Percentiles rank a stretch among this genome's conserved stretches.
Conservation (phyloP, 2,329 filamentous ascomycete genomes). For the Pseudopyrenochaeta lycopersici region DNA sequence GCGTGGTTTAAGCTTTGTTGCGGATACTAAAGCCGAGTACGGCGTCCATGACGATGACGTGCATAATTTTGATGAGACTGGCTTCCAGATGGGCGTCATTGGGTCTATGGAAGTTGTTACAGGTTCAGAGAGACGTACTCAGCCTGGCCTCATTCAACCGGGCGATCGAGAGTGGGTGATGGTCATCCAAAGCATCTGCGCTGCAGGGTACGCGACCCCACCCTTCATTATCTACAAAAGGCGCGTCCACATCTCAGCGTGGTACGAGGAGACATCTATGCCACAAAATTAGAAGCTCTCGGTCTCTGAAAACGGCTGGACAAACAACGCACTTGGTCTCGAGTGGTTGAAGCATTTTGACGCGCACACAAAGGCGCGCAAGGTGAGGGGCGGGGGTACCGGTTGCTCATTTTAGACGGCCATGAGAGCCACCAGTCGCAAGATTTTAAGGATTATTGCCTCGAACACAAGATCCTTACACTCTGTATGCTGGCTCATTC, state of each 20-base stretch:
- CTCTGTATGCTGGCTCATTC: constrained; percentile 10
- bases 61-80: constrained; percentile 28
- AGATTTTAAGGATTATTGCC: constrained; percentile 21
- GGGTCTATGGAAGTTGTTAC: constrained; percentile 15
- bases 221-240: constrained; percentile 24
- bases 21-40: constrained; percentile 12
- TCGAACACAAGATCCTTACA: constrained; percentile 15
- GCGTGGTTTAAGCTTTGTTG: constrained; percentile 20
- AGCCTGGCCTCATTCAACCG: constrained; percentile 11
- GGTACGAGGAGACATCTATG: constrained; percentile 27
- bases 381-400: constrained; percentile 11
- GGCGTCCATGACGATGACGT: constrained; percentile 9
- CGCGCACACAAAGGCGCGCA: constrained; percentile 6
- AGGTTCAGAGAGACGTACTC: constrained; percentile 4
- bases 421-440: constrained; percentile 15
- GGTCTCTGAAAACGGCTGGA: constrained; percentile 22
- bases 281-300: constrained; percentile 17
- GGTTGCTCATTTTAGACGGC: constrained; percentile 22
- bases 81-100: constrained; percentile 26
- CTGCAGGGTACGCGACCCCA: constrained; percentile 5
- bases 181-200: constrained; percentile 19
- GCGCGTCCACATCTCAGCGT: constrained; percentile 21
- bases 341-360: constrained; percentile 27
- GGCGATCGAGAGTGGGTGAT: constrained; percentile 16
- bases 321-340: constrained; percentile 9